Percentiles rank a stretch among this genome's conserved stretches.
Conservation (phyloP, 176 grass and related monocot genomes). For the Oryza rufipogon region DNA sequence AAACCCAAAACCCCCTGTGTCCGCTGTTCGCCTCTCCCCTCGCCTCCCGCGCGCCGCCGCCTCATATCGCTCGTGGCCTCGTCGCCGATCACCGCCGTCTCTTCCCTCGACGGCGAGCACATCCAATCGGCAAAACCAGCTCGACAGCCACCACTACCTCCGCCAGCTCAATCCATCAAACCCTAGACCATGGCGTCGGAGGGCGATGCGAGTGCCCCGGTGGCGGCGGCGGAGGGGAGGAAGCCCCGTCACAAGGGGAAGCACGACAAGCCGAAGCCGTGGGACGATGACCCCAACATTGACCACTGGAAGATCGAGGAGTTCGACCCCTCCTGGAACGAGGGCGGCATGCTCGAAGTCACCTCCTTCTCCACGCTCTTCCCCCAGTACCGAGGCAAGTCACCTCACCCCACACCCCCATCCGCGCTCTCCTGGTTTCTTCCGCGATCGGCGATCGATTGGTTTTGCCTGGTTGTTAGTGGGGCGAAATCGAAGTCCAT, state of each 20-base stretch:
- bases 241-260: conserved; percentile 73
- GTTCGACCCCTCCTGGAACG: conserved; percentile 92
- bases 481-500: background rate
- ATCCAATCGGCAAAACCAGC: conserved; percentile 9
- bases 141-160: background rate
- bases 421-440: background rate
- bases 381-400: conserved; percentile 78
- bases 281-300: conserved; percentile 90
- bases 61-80: background rate
- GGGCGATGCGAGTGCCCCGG: conserved; percentile 40
- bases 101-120: background rate
- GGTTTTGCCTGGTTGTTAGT: background rate
- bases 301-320: conserved; percentile 89
- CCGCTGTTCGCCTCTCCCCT: background rate
- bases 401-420: background rate
- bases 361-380: conserved; percentile 97
- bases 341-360: conserved; percentile 87
- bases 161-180: background rate
- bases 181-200: conserved; percentile 30
- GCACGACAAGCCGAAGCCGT: conserved; percentile 95
- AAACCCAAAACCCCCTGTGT: background rate
- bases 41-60: background rate
- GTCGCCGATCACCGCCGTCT: background rate
- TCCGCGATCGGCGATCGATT: background rate
- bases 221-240: conserved; percentile 14